Evolutionary conservation across 2,329 filamentous ascomycete genomes (phyloP), one percentile per base, ranked within the genome.

Genomic region (Alternaria brassicicola): DNA sequence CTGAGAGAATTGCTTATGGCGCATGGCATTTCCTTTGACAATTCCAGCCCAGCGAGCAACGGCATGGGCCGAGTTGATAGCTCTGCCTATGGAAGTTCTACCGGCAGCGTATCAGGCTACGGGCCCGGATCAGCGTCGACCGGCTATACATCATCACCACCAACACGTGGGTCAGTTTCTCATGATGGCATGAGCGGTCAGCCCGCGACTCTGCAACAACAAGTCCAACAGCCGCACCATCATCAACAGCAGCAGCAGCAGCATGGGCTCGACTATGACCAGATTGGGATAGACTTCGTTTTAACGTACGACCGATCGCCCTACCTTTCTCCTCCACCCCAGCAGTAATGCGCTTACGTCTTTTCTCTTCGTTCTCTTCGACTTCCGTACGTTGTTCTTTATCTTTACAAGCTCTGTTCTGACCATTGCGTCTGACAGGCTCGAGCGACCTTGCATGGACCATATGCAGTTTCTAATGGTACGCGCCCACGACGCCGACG

Each of bases 391-490:
- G 71, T 70, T 49, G n/a, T 50, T 60, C 43, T 58, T 49, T 67
- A 65, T 69, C 62, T 63, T 67, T 53, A 36, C 31, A 56, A 61
- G 61, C 59, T 66, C 67, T 63, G 61, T 69, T 73, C 70, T 76
- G 69, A 76, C 73, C 67, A 64, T 46, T 53, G 56, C 57, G 61
- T 62, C 55, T 59, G 56, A 55, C 76, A 84, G 89, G 91, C 90
- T 96, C 78, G 93, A 97, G 82, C 90, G 89, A 75, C 92, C 93
- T 51, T 98, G 95, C 83, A 96, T 96, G 86, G 88, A 93, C 68
- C 93, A 97, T 78, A 85, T 94, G 79, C 91, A 92, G 68, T 91
- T 89, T 79, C 83, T 96, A 61, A 82, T 93, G 66, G 88, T 84
- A 56, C 79, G 82, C 58, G 84, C 81, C 61, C 77, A 82, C 75